Conservation (phyloP, 2,329 filamentous ascomycete genomes). For the Tympanopsis confertula region DNA sequence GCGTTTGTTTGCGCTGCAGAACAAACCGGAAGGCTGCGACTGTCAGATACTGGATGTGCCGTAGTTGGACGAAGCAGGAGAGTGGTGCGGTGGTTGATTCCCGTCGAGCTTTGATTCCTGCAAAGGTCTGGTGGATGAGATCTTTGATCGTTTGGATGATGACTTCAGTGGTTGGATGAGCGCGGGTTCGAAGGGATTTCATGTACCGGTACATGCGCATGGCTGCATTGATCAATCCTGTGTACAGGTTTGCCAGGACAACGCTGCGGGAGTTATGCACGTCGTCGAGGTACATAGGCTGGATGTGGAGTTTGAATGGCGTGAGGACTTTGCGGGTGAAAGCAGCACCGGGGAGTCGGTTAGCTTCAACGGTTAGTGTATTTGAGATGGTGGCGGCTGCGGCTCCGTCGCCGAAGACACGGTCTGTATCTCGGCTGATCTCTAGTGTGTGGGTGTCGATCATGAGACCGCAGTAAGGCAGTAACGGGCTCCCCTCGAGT, state of each 20-base stretch:
- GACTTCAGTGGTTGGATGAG: constrained; percentile 22
- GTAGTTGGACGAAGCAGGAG: constrained; percentile 3
- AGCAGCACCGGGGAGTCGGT: not conserved
- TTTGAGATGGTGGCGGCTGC: not conserved
- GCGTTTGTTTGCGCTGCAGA: constrained; percentile 46
- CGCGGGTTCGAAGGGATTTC: constrained; percentile 2
- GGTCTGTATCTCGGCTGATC: constrained; percentile 41
- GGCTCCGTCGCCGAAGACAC: constrained; percentile 22
- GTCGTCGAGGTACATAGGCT: constrained; percentile 44
- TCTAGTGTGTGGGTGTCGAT: constrained; percentile 49
- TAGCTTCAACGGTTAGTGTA: not conserved
- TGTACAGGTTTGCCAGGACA: constrained; percentile 46
- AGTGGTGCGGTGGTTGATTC: not conserved
- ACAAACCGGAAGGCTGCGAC: constrained; percentile 42
- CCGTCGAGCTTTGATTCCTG: constrained; percentile 29
- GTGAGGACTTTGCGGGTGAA: not conserved
- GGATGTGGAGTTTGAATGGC: constrained; percentile 46
- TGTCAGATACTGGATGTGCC: constrained; percentile 22
- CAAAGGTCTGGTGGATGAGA: constrained; percentile 35
- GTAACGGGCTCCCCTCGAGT: constrained; percentile 16
- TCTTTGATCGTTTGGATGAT: constrained; percentile 36
- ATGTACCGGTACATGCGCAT: constrained; percentile 27
- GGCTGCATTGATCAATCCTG: constrained; percentile 44
- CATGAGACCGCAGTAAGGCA: constrained; percentile 53
- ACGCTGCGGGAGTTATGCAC: constrained; percentile 41